A percentile compares a stretch with the other conserved stretches of the same genome.
Conservation (phyloP, 495 filamentous ascomycete genomes). For the Hypoxylon fuscum region DNA sequence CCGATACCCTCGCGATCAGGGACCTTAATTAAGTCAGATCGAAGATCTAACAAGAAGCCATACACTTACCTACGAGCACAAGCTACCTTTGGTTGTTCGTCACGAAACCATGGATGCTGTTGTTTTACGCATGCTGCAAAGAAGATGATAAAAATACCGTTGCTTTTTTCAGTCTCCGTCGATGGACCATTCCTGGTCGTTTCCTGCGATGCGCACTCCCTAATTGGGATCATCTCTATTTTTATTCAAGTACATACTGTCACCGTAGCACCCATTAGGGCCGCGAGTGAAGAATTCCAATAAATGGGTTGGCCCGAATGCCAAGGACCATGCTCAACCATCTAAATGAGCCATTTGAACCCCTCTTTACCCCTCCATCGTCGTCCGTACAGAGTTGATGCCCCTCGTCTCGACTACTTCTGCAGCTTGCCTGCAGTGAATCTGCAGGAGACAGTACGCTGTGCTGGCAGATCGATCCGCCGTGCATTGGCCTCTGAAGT, state of each 20-base stretch:
- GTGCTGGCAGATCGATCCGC: conserved; percentile 47
- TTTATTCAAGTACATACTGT: conserved; percentile 23
- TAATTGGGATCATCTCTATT: conserved; percentile 31
- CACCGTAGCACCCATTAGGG: conserved; percentile 5
- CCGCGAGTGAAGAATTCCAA: conserved; percentile 21
- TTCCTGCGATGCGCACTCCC: conserved; percentile 11
- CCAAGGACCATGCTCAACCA: conserved; percentile 28
- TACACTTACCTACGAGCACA: too few relatives aligned
- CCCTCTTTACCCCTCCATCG: conserved; percentile 49
- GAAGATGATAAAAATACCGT: not conserved
- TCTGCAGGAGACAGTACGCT: conserved; percentile 45
- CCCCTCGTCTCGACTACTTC: conserved; percentile 44
- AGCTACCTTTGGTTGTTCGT: not conserved
- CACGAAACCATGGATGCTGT: not conserved
- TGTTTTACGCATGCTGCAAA: conserved; percentile 6
- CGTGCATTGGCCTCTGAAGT: conserved; percentile 37
- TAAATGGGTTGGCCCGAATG: conserved; percentile 22
- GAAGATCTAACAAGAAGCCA: too few relatives aligned
- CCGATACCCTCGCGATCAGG: conserved; percentile 2
- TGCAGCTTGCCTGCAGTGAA: conserved; percentile 42
- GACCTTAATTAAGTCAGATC: not conserved
- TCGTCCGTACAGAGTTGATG: conserved; percentile 27
- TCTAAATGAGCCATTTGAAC: conserved; percentile 39
- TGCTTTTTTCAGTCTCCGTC: conserved; percentile 15
- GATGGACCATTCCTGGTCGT: conserved; percentile 9